Conservation (phyloP, 2,329 filamentous ascomycete genomes). For the Ceratocystiopsis minuta region DNA sequence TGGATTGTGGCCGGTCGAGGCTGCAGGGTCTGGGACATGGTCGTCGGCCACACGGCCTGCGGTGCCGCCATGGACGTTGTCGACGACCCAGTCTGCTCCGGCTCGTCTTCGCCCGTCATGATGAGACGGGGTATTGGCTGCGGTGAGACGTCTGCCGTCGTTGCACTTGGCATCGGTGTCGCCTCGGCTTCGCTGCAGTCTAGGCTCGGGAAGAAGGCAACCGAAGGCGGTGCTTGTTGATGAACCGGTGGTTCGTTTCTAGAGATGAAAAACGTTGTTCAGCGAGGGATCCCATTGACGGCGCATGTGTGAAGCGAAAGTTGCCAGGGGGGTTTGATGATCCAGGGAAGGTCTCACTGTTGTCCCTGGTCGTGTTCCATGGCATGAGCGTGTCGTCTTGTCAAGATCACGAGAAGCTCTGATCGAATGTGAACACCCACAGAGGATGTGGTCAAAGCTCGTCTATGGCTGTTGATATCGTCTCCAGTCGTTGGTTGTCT, state of each 20-base stretch:
- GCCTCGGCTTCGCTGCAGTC: not conserved
- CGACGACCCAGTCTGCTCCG: constrained; percentile 24
- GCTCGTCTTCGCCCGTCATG: constrained; percentile 34
- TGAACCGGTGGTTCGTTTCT: constrained; percentile 18
- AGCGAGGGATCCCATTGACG: constrained; percentile 17
- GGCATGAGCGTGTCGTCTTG: too few relatives aligned
- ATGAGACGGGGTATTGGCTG: constrained; percentile 21
- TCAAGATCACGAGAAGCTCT: too few relatives aligned
- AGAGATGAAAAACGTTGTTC: too few relatives aligned
- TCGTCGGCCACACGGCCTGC: constrained; percentile 36
- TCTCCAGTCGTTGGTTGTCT: too few relatives aligned
- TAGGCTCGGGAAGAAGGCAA: constrained; percentile 27
- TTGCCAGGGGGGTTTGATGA: too few relatives aligned
- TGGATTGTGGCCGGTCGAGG: constrained; percentile 41
- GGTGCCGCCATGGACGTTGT: constrained; percentile 20
- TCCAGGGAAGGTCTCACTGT: too few relatives aligned
- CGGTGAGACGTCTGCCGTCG: constrained; percentile 22
- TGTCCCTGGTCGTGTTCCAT: too few relatives aligned
- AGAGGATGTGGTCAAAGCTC: too few relatives aligned
- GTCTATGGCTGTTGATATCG: too few relatives aligned
- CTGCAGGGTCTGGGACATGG: constrained; percentile 30
- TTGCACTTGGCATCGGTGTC: constrained; percentile 6
- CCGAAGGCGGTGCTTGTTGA: constrained; percentile 22
- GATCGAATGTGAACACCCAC: too few relatives aligned
- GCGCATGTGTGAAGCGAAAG: not conserved